Evolutionary conservation across 2,329 filamentous ascomycete species (phyloP).

Genomic region (Whalleya microplaca): DNA sequence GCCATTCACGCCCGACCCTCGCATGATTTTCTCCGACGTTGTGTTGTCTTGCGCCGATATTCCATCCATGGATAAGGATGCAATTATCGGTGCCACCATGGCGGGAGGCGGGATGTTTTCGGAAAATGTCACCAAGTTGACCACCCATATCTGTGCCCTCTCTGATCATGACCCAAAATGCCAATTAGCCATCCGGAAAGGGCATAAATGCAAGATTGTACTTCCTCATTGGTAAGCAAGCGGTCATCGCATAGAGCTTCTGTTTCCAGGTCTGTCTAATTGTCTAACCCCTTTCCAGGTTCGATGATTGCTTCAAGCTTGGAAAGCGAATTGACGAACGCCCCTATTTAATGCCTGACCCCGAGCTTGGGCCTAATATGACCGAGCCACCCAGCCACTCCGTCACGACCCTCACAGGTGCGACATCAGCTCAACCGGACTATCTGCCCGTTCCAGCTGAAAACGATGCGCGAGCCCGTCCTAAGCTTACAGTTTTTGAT

Average conservation of each 20-base stretch:
- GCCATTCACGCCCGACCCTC: conserved; percentile 87
- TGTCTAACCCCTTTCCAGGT: conserved; percentile 58
- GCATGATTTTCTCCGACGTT: conserved; percentile 86
- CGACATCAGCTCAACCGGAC: conserved; percentile 56
- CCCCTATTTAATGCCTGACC: conserved; percentile 84
- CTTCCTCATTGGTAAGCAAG: conserved; percentile 81
- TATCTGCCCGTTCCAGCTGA: conserved; percentile 49
- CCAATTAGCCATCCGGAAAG: conserved; percentile 63
- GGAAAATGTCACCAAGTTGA: conserved; percentile 69
- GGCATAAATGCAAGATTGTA: conserved; percentile 77
- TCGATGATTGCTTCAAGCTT: conserved; percentile 93
- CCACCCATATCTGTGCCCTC: conserved; percentile 88
- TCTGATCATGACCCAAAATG: conserved; percentile 76
- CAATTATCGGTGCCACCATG: conserved; percentile 85
- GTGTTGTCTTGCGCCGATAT: conserved; percentile 82
- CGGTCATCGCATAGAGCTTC: neutral
- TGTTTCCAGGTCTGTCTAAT: conserved; percentile 21
- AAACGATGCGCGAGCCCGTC: conserved; percentile 40
- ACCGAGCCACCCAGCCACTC: no score
- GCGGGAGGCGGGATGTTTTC: conserved; percentile 87
- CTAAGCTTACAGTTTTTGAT: conserved; percentile 74
- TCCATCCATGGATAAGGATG: conserved; percentile 84
- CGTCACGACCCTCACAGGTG: conserved; percentile 66
- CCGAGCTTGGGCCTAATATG: no score
- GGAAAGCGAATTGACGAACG: conserved; percentile 87